Percentiles rank a stretch among this genome's conserved stretches.
Evolutionary conservation across 2,329 filamentous ascomycete genomes (phyloP).

Genomic region (Aspergillus floridensis): DNA sequence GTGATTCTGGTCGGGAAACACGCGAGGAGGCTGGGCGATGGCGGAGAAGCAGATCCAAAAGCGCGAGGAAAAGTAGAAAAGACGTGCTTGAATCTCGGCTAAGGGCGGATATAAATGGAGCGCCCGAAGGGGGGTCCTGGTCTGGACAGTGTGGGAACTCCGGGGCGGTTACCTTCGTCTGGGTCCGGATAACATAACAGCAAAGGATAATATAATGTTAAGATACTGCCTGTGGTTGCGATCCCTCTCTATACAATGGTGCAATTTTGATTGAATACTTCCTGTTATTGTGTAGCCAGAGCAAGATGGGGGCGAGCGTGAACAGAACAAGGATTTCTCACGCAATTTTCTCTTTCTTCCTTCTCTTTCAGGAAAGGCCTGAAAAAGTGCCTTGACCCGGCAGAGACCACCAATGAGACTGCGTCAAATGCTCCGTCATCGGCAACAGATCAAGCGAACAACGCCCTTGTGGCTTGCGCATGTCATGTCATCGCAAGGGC

Average conservation of each 20-base stretch:
- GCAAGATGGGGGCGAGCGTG: neutral
- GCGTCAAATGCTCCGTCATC: neutral
- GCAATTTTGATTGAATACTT: neutral
- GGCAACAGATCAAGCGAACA: neutral
- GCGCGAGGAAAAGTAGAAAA: neutral
- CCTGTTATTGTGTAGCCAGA: neutral
- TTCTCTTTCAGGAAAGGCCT: neutral
- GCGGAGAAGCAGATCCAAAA: neutral
- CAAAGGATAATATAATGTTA: neutral
- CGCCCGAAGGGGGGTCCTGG: neutral
- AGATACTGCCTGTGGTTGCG: neutral
- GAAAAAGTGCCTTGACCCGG: neutral
- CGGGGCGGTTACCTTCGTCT: constrained; percentile 2
- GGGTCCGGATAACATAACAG: neutral
- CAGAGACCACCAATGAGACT: neutral
- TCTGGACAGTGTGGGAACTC: neutral
- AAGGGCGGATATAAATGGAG: constrained; percentile 3
- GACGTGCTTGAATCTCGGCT: neutral
- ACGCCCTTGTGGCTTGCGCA: neutral
- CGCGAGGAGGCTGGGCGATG: neutral
- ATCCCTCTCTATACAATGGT: neutral
- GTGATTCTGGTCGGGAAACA: neutral
- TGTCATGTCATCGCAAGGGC: neutral
- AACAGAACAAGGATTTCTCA: no score
- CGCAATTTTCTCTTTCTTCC: neutral